Base-by-base conservation (phyloP, 78 protist species). In the Dictyostelium capitatum region DNA sequence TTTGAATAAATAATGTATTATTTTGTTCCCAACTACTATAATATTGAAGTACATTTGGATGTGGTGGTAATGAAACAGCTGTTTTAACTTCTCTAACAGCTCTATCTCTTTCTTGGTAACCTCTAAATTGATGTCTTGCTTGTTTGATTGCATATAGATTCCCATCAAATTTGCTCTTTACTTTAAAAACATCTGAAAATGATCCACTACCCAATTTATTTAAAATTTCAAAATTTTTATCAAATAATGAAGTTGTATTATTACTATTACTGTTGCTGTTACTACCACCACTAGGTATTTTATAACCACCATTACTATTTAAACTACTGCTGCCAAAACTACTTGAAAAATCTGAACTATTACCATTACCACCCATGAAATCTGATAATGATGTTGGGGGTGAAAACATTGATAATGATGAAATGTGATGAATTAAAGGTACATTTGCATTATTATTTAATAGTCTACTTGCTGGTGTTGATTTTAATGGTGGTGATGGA, bases 1-100 rank as follows among this genome's bases (percentile, higher is more conserved):
- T 92, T 80, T 95, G 98, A 47, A 95, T 90, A 53, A 90, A 93
- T 11, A 95, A 80, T 14, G 65, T 47, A 43, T 94, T 96, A 23
- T 82, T 53, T 73, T 91, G 91, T 23, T 92, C 97, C 97, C 97
- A 96, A 6, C 92, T 72, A 43, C 84, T 75, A 23, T 64, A 64
- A 48, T 87, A 96, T 41, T 75, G 82, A 32, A 96, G 54, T 7
- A 89, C 69, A 78, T 96, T 80, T 59, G 82, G 67, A 56, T 97
- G 97, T 2, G 50, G 25, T 50, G 80, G 46, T n/a, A 94, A 82
- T 47, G 46, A 23, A 28, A 89, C 72, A 19, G 92, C 48, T 7
- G 57, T 72, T 64, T 89, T 72, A 51, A 85, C 73, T 51, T 95
- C 96, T 56, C 41, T 47, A 20, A 97, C 43, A 5, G 95, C 82